These are phyloP conservation scores for Kodamaea ohmeri DNA, from an alignment of 1,139 yeast species.

Conservation along the genomic window DNA sequence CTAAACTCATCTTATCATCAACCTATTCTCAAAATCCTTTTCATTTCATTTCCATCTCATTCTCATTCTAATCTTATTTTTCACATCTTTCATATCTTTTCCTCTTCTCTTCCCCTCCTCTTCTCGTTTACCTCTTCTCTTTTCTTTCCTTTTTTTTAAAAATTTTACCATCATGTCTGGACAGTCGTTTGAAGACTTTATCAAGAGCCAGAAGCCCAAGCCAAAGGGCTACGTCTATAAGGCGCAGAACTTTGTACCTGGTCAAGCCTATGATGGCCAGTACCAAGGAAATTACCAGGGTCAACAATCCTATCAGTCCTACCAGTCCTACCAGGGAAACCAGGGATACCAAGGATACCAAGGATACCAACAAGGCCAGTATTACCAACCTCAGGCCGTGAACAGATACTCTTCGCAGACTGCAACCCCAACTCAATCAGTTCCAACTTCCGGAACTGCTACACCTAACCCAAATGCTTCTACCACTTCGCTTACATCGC, in stretches of 20 bases:
- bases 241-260: conserved; percentile 5
- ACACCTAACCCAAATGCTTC: conserved; percentile 46
- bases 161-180: conserved; percentile 22
- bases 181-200: conserved; percentile 32
- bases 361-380: conserved; percentile 13
- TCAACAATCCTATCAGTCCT: conserved; percentile 9
- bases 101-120: not conserved
- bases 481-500: conserved; percentile 68
- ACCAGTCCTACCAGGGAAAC: too few relatives aligned
- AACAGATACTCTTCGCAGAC: conserved; percentile 11
- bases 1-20: too few relatives aligned
- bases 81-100: not conserved
- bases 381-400: conserved; percentile 7
- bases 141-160: not conserved
- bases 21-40: too few relatives aligned
- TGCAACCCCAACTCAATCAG: conserved; percentile 33
- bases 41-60: too few relatives aligned
- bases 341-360: conserved; percentile 12
- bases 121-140: not conserved
- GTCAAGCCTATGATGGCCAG: not conserved
- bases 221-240: conserved; percentile 19
- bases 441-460: conserved; percentile 41
- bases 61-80: too few relatives aligned
- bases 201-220: conserved; percentile 29
- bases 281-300: conserved; percentile 8